These are phyloP conservation scores for Fusarium nisikadoi DNA, from an alignment of 2,329 filamentous ascomycete genomes.

Conservation along the genomic window DNA sequence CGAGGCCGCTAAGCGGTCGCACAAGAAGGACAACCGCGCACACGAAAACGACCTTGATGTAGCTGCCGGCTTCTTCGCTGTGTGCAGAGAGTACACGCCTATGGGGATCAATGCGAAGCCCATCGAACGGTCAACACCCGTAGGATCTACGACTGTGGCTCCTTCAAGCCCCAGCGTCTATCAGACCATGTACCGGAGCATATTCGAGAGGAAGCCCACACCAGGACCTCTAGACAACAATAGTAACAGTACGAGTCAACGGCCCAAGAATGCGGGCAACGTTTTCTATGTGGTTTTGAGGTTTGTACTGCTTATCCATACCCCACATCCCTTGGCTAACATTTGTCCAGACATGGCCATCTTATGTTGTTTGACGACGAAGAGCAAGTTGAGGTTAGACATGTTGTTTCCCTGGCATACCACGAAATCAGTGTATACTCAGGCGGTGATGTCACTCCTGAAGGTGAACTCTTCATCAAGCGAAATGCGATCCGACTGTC, in stretches of 20 bases:
- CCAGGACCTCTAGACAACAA: constrained; percentile 60
- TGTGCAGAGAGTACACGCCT: constrained; percentile 90
- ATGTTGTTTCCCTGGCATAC: constrained; percentile 92
- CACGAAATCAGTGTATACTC: constrained; percentile 88
- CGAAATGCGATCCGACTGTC: constrained; percentile 86
- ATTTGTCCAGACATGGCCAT: constrained; percentile 78
- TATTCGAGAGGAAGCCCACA: constrained; percentile 82
- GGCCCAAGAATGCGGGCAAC: constrained; percentile 77
- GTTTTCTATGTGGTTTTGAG: constrained; percentile 93
- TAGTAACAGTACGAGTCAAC: constrained; percentile 59
- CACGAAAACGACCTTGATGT: constrained; percentile 74
- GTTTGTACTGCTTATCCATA: constrained; percentile 46
- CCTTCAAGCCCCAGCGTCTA: constrained; percentile 93
- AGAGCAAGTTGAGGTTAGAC: constrained; percentile 93
- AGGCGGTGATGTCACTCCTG: constrained; percentile 79
- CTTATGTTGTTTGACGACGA: constrained; percentile 98
- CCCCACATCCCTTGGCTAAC: constrained; percentile 15
- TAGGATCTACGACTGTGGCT: constrained; percentile 78
- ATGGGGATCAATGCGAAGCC: constrained; percentile 93
- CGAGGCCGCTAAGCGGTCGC: constrained; percentile 66
- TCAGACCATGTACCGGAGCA: constrained; percentile 96
- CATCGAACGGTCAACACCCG: constrained; percentile 84
- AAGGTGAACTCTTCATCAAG: constrained; percentile 96
- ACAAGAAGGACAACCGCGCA: constrained; percentile 70
- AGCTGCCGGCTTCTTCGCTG: constrained; percentile 93